phyloP scores from a whole-genome alignment of 2,329 filamentous ascomycete species.

The Penicillium sp. region DNA sequence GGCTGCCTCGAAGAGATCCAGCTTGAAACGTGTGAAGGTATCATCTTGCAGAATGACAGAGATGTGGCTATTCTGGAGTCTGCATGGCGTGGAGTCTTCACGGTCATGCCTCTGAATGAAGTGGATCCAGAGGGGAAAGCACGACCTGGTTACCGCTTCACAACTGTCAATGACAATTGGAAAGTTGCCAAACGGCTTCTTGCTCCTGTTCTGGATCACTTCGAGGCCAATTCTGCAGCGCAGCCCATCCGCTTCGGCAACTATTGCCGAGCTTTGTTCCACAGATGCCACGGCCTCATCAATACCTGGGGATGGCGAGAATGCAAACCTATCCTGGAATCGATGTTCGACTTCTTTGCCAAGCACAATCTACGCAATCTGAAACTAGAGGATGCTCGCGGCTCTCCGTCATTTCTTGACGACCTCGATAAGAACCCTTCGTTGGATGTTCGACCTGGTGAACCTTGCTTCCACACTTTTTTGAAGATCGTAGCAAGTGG shows the following conservation, averaged over 20 bases:
- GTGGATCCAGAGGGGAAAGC: constrained; percentile 54
- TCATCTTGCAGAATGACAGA: constrained; percentile 25
- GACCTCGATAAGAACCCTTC: constrained; percentile 47
- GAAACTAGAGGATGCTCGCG: constrained; percentile 52
- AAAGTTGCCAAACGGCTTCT: constrained; percentile 49
- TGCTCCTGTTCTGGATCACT: constrained; percentile 50
- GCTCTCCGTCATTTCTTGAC: constrained; percentile 58
- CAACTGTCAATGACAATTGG: constrained; percentile 53
- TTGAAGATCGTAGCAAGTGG: constrained; percentile 59
- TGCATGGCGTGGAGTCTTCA: constrained; percentile 51
- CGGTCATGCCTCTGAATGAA: constrained; percentile 55
- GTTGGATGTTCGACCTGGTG: constrained; percentile 49
- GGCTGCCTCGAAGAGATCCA: constrained; percentile 49
- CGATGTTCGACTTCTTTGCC: constrained; percentile 63
- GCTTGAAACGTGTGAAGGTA: constrained; percentile 29
- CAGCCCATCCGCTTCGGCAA: constrained; percentile 53
- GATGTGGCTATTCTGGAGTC: constrained; percentile 38
- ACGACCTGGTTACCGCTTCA: constrained; percentile 43
- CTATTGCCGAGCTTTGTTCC: constrained; percentile 56
- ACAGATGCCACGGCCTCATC: constrained; percentile 57
- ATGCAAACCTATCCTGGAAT: constrained; percentile 56
- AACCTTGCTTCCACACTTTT: constrained; percentile 61
- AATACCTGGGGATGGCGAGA: constrained; percentile 59
- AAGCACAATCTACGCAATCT: constrained; percentile 55
- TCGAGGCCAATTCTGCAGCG: constrained; percentile 43